phyloP scores from a whole-genome alignment of 2,329 filamentous ascomycete species.

The Aschersonia sp. region DNA sequence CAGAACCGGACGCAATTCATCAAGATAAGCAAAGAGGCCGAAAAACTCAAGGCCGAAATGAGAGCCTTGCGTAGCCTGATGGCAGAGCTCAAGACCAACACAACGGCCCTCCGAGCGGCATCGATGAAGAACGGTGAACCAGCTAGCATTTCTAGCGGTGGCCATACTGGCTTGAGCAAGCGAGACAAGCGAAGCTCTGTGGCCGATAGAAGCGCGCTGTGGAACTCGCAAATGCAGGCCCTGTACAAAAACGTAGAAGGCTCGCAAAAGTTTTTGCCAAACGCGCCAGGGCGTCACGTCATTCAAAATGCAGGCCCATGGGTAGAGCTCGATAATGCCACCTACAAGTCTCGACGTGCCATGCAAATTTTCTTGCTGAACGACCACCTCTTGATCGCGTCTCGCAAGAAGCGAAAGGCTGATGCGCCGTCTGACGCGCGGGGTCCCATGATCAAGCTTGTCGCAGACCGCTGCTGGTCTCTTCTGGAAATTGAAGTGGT shows the following conservation, averaged over 20 bases:
- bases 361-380: conserved; percentile 90
- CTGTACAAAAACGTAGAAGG: conserved; percentile 97
- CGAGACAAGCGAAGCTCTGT: conserved; percentile 83
- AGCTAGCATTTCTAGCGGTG: conserved; percentile 33
- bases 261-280: conserved; percentile 91
- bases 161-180: conserved; percentile 44
- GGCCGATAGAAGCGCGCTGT: conserved; percentile 49
- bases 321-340: conserved; percentile 95
- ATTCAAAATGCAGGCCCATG: conserved; percentile 84
- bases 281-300: conserved; percentile 80
- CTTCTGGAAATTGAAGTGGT: conserved; percentile 85
- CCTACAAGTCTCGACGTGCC: conserved; percentile 80
- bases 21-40: conserved; percentile 97
- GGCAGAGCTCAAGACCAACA: conserved; percentile 76
- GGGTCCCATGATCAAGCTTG: conserved; percentile 55
- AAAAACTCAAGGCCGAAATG: conserved; percentile 96
- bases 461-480: conserved; percentile 90
- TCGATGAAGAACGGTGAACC: conserved; percentile 37
- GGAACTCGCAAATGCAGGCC: conserved; percentile 56
- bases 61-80: conserved; percentile 77
- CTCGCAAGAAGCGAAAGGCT: conserved; percentile 79
- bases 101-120: conserved; percentile 46
- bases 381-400: conserved; percentile 83
- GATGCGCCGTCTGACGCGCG: conserved; percentile 44
- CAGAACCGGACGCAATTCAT: conserved; percentile 98